Percentiles rank a stretch among this genome's conserved stretches.
Conservation (phyloP, 306 rosid species). For the Fragaria nilgerrensis region DNA sequence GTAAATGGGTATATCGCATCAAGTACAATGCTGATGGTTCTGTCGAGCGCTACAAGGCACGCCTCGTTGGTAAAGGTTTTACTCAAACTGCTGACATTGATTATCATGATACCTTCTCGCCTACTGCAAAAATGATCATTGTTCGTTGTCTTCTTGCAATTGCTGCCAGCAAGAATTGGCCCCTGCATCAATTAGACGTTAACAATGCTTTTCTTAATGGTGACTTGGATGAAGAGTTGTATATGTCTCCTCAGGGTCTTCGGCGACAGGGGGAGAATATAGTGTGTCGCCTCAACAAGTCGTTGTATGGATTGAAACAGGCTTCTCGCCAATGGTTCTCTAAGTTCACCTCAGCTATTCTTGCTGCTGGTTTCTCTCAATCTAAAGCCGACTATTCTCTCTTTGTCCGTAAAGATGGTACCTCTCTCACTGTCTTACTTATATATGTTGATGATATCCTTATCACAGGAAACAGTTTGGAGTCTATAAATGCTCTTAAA, state of each 20-base stretch:
- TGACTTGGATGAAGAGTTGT: not conserved
- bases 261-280: no score
- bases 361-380: not conserved
- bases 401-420: not conserved
- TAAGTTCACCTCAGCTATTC: not conserved
- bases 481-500: not conserved
- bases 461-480: not conserved
- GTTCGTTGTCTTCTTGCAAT: no score
- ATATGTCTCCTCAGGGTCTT: no score
- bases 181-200: no score
- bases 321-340: conserved; percentile 4
- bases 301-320: not conserved
- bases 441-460: not conserved
- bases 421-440: not conserved
- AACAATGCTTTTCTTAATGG: not conserved
- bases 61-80: no score
- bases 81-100: no score
- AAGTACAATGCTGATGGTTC: no score
- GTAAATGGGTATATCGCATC: no score
- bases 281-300: not conserved
- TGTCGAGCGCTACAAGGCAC: no score
- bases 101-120: no score
- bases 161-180: no score
- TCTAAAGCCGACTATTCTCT: conserved; percentile 5
- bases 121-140: no score